Evolutionary conservation across 352 stramenopile species (phyloP).

Genomic region (Globisporangium spinosum): DNA sequence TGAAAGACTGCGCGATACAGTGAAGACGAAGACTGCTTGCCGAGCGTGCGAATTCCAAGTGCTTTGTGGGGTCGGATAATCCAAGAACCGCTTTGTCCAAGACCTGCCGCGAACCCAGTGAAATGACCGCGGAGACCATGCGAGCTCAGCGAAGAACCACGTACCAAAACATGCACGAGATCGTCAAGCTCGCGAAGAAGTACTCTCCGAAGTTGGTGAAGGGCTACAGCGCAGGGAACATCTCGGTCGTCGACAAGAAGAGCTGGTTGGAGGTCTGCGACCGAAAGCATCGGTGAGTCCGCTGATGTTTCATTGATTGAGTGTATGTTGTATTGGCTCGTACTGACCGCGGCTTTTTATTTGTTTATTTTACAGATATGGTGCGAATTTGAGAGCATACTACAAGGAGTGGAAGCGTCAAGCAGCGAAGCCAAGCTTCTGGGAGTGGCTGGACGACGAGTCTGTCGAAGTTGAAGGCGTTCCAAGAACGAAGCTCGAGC

Average conservation of each 20-base stretch:
- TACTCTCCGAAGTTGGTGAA: constrained; percentile 88
- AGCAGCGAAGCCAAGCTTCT: constrained; percentile 78
- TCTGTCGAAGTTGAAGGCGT: constrained; percentile 85
- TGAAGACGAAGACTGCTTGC: constrained; percentile 41
- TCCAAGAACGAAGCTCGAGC: constrained; percentile 90
- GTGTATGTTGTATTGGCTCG: constrained; percentile 1
- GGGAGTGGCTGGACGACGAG: constrained; percentile 87
- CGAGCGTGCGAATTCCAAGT: constrained; percentile 33
- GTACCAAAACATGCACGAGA: constrained; percentile 88
- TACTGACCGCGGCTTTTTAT: neutral
- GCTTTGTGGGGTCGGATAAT: constrained; percentile 46
- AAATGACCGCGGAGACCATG: constrained; percentile 74
- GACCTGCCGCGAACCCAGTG: constrained; percentile 1
- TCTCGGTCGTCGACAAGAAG: constrained; percentile 90
- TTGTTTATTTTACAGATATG: constrained; percentile 73
- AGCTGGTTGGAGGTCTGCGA: constrained; percentile 89
- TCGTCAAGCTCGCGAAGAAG: constrained; percentile 86
- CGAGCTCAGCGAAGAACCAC: constrained; percentile 69
- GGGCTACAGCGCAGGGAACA: constrained; percentile 86
- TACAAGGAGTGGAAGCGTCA: constrained; percentile 95
- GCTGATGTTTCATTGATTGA: neutral
- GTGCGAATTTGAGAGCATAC: constrained; percentile 95
- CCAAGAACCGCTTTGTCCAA: neutral
- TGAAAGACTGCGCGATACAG: constrained; percentile 30
- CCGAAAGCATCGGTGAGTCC: constrained; percentile 72